phyloP scores from a whole-genome alignment of 495 filamentous ascomycete species.

The Pseudoneurospora amorphoporcata region DNA sequence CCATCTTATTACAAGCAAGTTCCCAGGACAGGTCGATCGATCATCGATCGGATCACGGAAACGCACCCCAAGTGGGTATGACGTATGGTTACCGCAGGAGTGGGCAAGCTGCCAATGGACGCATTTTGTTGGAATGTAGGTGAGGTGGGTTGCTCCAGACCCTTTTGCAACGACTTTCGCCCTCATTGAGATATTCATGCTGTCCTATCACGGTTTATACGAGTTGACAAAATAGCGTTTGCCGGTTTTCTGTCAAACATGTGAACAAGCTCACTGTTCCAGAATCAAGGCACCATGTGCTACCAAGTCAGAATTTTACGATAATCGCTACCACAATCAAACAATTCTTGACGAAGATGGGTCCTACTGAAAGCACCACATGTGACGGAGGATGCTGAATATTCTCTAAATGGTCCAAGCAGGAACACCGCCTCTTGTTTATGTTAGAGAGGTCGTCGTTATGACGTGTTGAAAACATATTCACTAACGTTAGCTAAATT shows the following conservation, averaged over 20 bases:
- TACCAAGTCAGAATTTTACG: background rate
- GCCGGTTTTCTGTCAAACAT: background rate
- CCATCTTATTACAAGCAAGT: background rate
- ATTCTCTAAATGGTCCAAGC: background rate
- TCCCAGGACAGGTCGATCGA: background rate
- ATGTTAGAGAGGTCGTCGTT: background rate
- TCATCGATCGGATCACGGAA: background rate
- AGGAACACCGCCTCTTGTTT: background rate
- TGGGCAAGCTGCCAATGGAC: background rate
- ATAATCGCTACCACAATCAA: background rate
- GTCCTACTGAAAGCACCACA: too few species aligned
- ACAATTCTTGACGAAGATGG: too few species aligned
- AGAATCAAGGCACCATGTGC: background rate
- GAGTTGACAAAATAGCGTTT: background rate
- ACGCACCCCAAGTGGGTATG: background rate
- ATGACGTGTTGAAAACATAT: background rate
- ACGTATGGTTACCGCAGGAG: background rate
- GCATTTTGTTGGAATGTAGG: background rate
- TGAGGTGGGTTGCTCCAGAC: background rate
- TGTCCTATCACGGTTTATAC: background rate
- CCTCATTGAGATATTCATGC: background rate
- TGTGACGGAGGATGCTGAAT: too few species aligned
- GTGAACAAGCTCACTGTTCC: background rate
- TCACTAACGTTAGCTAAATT: background rate
- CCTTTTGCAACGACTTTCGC: background rate